Conservation (phyloP, 148 eudicot species). For the Amaranthus cruentus region DNA sequence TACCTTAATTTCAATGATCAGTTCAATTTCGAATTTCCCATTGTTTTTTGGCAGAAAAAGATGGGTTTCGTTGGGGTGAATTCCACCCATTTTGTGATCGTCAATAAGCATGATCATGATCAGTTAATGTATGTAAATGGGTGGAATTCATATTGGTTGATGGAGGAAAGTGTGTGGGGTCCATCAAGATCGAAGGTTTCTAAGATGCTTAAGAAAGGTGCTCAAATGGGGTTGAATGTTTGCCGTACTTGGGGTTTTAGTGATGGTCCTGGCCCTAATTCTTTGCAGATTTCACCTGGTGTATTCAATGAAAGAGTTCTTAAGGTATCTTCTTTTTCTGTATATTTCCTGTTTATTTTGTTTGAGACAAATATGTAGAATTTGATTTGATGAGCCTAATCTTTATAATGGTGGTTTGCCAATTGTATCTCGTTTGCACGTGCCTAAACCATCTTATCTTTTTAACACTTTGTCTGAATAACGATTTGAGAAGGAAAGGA, state of each 20-base stretch:
- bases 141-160: conserved; percentile 58
- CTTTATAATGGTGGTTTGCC: too few species aligned
- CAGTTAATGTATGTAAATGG: conserved; percentile 39
- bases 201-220: conserved; percentile 39
- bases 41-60: conserved; percentile 29
- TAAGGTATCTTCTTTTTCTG: conserved; percentile 24
- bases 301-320: conserved; percentile 40
- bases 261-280: conserved; percentile 47
- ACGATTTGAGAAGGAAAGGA: too few species aligned
- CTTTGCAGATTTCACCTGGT: conserved; percentile 48
- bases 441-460: too few species aligned
- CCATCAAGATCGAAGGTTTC: conserved; percentile 30
- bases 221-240: conserved; percentile 49
- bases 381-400: too few species aligned
- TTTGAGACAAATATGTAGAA: neutral
- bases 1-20: conserved; percentile 31
- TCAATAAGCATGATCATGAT: neutral
- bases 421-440: too few species aligned
- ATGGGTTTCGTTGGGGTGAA: conserved; percentile 33
- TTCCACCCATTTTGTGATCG: conserved; percentile 24
- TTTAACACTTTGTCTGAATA: too few species aligned
- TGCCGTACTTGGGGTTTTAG: conserved; percentile 62
- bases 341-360: neutral
- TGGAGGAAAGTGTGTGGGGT: conserved; percentile 35
- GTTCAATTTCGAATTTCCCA: conserved; percentile 16